phyloP scores from a whole-genome alignment of 768 basidiomycete genomes.

The Mycena galopus region DNA sequence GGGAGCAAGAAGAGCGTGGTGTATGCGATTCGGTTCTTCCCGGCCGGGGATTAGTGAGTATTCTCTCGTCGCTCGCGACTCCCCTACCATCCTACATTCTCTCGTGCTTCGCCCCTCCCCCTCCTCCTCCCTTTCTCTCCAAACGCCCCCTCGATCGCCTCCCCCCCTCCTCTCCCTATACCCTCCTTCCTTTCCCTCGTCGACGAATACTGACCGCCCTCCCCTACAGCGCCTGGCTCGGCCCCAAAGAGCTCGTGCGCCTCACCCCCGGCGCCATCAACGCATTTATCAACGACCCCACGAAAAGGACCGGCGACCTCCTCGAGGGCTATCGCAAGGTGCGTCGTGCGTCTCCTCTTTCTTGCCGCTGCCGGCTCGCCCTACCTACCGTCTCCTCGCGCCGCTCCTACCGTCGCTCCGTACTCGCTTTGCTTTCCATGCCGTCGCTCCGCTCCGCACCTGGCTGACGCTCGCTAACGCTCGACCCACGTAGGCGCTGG shows the following conservation, averaged over 20 bases:
- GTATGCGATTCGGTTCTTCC: conserved; percentile 87
- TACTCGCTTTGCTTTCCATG: not conserved
- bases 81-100: conserved; percentile 5
- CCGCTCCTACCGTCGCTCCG: too few relatives aligned
- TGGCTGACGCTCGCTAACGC: conserved; percentile 31
- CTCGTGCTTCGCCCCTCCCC: not conserved
- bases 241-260: conserved; percentile 83
- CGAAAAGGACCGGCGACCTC: conserved; percentile 80
- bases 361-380: too few relatives aligned
- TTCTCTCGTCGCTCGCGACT: conserved; percentile 1
- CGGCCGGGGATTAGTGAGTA: conserved; percentile 94
- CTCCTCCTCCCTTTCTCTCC: not conserved
- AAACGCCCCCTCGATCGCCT: too few relatives aligned
- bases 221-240: conserved; percentile 85
- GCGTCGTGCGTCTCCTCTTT: not conserved
- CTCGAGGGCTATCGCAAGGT: conserved; percentile 69
- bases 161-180: not conserved
- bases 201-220: not conserved
- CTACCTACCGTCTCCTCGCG: too few relatives aligned
- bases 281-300: conserved; percentile 78
- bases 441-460: not conserved
- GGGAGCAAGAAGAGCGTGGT: conserved; percentile 76
- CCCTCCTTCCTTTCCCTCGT: not conserved
- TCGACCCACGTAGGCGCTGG: conserved; percentile 50
- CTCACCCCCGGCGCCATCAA: conserved; percentile 87